Evolutionary conservation across 78 protist species (phyloP).

Genomic region (Goniomonas avonlea): DNA sequence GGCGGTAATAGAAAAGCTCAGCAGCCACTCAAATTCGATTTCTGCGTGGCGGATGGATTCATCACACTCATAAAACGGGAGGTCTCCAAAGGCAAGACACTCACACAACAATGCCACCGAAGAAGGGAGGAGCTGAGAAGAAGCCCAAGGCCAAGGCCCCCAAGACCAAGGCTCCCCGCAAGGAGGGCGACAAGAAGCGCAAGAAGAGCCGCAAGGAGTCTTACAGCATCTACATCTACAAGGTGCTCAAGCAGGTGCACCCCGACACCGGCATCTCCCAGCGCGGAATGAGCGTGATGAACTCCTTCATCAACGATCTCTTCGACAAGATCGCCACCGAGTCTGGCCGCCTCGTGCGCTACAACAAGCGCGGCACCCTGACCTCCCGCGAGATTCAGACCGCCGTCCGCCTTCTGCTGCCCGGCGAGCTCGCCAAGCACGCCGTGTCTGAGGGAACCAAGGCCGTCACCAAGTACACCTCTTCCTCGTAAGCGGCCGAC

Average conservation of each 20-base stretch:
- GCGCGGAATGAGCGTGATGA: slow-evolving; percentile 73
- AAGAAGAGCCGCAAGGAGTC: slow-evolving; percentile 34
- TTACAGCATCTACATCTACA: slow-evolving; percentile 65
- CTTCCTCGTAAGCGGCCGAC: slow-evolving; percentile 9
- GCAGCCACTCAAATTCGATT: no score
- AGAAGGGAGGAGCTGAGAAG: slow-evolving; percentile 25
- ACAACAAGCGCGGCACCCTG: slow-evolving; percentile 48
- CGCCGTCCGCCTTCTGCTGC: slow-evolving; percentile 76
- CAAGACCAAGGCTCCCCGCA: slow-evolving; percentile 6
- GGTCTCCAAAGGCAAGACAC: no score
- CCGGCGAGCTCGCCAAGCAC: slow-evolving; percentile 90
- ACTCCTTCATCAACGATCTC: slow-evolving; percentile 75
- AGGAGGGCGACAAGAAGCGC: slow-evolving; percentile 5
- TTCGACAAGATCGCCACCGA: slow-evolving; percentile 77
- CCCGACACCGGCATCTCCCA: slow-evolving; percentile 71
- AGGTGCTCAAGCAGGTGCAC: slow-evolving; percentile 71
- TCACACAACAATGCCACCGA: slow-evolving; percentile 6
- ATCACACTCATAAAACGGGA: no score
- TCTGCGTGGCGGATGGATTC: no score
- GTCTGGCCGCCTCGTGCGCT: slow-evolving; percentile 64
- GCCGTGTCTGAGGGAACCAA: slow-evolving; percentile 86
- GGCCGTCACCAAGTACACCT: slow-evolving; percentile 80
- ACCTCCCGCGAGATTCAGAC: slow-evolving; percentile 77
- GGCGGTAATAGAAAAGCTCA: no score
- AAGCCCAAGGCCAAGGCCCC: slow-evolving; percentile 3